Percentiles rank a stretch among this genome's conserved stretches.
phyloP scores from a whole-genome alignment of 768 basidiomycete species.

The Russula abietina region DNA sequence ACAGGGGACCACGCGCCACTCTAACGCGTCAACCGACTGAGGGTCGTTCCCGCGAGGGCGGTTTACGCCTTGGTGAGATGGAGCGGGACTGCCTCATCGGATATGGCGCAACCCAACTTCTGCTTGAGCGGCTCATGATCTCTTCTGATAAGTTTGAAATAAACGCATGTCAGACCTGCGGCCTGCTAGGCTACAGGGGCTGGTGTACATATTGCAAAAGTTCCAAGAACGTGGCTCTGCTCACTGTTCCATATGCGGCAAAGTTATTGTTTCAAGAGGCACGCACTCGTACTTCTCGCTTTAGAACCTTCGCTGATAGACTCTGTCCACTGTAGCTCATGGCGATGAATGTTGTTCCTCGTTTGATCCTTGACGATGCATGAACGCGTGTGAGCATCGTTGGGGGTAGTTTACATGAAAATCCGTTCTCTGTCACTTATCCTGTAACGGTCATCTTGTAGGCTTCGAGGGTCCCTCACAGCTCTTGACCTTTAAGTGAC shows the following conservation, averaged over 20 bases:
- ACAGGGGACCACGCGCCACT: constrained; percentile 90
- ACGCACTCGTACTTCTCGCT: constrained; percentile 26
- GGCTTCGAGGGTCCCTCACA: not conserved
- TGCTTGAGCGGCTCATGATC: constrained; percentile 97
- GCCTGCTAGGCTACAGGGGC: constrained; percentile 88
- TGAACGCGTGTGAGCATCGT: constrained; percentile 25
- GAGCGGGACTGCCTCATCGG: constrained; percentile 98
- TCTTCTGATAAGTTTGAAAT: constrained; percentile 98
- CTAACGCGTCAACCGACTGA: constrained; percentile 97
- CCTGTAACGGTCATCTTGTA: not conserved
- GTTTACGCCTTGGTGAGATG: constrained; percentile 96
- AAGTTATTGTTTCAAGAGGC: constrained; percentile 91
- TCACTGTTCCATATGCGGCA: constrained; percentile 95
- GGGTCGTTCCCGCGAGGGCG: constrained; percentile 96
- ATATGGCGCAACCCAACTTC: constrained; percentile 94
- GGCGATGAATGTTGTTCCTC: constrained; percentile 96
- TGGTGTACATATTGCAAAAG: constrained; percentile 99
- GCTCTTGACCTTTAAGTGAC: not conserved
- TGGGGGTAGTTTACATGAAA: not conserved
- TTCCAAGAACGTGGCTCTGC: constrained; percentile 90
- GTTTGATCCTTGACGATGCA: constrained; percentile 80
- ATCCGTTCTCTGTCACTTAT: not conserved
- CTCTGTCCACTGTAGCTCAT: constrained; percentile 54
- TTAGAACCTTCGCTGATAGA: constrained; percentile 6
- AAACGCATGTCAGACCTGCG: constrained; percentile 91